phyloP scores from a whole-genome alignment of 1,284 basidiomycete species.

The Pseudozyma thailandica region DNA sequence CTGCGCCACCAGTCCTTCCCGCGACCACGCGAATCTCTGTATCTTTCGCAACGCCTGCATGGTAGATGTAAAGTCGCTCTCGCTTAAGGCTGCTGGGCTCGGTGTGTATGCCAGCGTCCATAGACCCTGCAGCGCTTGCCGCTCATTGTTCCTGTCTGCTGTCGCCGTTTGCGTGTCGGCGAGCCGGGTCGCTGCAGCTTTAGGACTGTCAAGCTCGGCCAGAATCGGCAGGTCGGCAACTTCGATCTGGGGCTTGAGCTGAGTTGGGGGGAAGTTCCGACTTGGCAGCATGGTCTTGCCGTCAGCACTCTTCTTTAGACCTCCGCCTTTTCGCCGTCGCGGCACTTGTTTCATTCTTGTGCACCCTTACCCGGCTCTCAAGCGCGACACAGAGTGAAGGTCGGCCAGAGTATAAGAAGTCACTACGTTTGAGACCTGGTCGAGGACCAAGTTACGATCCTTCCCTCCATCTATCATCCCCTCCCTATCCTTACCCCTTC shows the following conservation, averaged over 20 bases:
- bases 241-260: background rate
- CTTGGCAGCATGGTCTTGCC: slow-evolving; percentile 1
- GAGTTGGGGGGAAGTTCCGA: background rate
- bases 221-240: slow-evolving; percentile 3
- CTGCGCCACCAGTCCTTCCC: background rate
- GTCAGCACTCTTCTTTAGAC: too few relatives aligned
- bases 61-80: too few relatives aligned
- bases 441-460: slow-evolving; percentile 1
- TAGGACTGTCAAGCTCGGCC: background rate
- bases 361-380: background rate
- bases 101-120: too few relatives aligned
- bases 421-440: background rate
- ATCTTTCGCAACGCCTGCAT: too few relatives aligned
- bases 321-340: background rate
- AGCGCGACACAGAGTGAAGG: background rate
- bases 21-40: background rate
- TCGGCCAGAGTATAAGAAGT: slow-evolving; percentile 25
- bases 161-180: too few relatives aligned
- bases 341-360: too few relatives aligned
- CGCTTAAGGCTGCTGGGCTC: too few relatives aligned
- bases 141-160: too few relatives aligned
- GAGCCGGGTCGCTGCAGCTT: too few relatives aligned
- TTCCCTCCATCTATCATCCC: slow-evolving; percentile 13
- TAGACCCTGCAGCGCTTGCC: too few relatives aligned
- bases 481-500: background rate